phyloP scores from a whole-genome alignment of 805 yeast species.

The Hermanozyma aechmeae region DNA sequence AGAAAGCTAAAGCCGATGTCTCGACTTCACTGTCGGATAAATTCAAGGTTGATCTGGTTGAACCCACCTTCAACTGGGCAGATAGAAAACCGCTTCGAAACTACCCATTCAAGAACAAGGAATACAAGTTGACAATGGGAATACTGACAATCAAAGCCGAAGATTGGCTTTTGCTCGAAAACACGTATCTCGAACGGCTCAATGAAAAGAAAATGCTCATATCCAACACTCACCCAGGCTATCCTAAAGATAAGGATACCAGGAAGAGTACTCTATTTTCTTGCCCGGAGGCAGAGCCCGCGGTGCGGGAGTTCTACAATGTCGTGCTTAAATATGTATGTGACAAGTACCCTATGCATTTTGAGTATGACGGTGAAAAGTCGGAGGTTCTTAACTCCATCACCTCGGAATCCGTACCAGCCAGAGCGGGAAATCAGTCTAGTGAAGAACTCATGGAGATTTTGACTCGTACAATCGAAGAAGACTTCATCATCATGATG shows the following conservation, averaged over 20 bases:
- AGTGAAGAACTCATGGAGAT: conserved; percentile 10
- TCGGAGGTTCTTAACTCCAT: too few relatives aligned
- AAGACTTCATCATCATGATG: conserved; percentile 29
- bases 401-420: too few relatives aligned
- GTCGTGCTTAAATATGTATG: conserved; percentile 22
- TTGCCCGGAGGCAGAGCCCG: conserved; percentile 23
- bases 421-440: too few relatives aligned
- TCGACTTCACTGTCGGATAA: too few relatives aligned
- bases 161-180: conserved; percentile 34
- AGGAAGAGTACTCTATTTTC: conserved; percentile 20
- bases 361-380: too few relatives aligned
- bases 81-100: background rate
- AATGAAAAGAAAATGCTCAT: conserved; percentile 19
- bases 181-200: conserved; percentile 18
- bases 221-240: conserved; percentile 23
- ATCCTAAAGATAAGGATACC: conserved; percentile 18
- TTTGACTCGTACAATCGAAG: conserved; percentile 25
- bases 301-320: conserved; percentile 27
- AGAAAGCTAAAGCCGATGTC: too few relatives aligned
- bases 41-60: too few relatives aligned
- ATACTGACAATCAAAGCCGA: conserved; percentile 18
- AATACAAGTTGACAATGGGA: conserved; percentile 50
- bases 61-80: too few relatives aligned
- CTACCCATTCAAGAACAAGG: conserved; percentile 50
- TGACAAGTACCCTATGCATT: conserved; percentile 31